Evolutionary conservation across 2,329 filamentous ascomycete genomes (phyloP).

Genomic region (Daldinia sp.): DNA sequence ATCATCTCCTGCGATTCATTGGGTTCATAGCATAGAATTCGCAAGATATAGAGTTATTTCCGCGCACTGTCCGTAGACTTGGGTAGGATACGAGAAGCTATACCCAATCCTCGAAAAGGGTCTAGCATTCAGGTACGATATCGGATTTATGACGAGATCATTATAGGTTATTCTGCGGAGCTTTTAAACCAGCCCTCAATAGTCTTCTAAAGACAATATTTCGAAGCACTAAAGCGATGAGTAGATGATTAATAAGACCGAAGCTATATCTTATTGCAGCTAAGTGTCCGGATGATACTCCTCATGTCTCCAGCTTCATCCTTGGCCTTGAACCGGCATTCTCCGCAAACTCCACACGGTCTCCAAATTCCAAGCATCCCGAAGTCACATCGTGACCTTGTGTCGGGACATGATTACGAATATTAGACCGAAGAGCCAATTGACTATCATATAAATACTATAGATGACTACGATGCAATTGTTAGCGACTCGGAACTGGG

Average conservation of each 20-base stretch:
- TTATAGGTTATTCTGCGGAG: background rate
- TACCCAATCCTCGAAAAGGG: background rate
- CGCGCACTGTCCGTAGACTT: background rate
- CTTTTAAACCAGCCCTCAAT: background rate
- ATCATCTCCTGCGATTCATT: no score
- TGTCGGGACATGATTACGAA: background rate
- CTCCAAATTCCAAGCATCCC: conserved; percentile 19
- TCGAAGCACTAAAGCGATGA: conserved; percentile 1
- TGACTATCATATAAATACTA: conserved; percentile 7
- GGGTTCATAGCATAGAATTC: no score
- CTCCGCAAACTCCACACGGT: conserved; percentile 29
- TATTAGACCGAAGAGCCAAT: background rate
- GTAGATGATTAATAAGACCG: conserved; percentile 17
- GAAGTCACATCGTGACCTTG: conserved; percentile 16
- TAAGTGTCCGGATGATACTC: conserved; percentile 7
- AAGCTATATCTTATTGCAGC: conserved; percentile 21
- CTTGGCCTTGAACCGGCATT: conserved; percentile 10
- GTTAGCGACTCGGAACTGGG: background rate
- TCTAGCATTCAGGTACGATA: background rate
- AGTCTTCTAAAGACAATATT: conserved; percentile 1
- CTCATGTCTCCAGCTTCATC: conserved; percentile 20
- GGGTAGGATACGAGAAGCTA: background rate
- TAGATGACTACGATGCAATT: background rate
- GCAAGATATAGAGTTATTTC: background rate
- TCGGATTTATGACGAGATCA: background rate